These are phyloP conservation scores for Yarrowia divulgata DNA, from an alignment of 805 yeast species.

Conservation along the genomic window DNA sequence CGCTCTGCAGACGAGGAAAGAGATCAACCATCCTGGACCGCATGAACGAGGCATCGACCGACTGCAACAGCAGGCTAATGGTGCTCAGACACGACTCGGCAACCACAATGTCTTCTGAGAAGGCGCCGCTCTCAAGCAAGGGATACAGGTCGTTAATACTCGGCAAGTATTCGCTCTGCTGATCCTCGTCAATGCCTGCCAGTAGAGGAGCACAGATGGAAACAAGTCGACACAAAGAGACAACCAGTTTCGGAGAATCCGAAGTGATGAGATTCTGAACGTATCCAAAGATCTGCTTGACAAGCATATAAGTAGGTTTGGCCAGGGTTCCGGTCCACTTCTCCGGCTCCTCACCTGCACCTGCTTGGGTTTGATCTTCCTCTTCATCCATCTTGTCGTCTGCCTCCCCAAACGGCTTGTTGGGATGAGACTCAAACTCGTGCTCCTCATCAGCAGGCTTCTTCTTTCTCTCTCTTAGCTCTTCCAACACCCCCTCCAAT, in stretches of 20 bases:
- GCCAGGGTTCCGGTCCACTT: constrained; percentile 77
- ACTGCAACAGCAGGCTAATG: constrained; percentile 45
- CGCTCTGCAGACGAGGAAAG: constrained; percentile 41
- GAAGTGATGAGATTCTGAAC: constrained; percentile 76
- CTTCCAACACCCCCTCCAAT: constrained; percentile 40
- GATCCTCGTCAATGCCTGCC: constrained; percentile 56
- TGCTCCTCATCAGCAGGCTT: constrained; percentile 45
- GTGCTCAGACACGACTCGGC: constrained; percentile 48
- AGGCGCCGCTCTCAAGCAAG: constrained; percentile 48
- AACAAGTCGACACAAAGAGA: constrained; percentile 63
- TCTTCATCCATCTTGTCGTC: constrained; percentile 41
- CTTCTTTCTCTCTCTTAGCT: constrained; percentile 40
- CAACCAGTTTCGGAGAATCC: constrained; percentile 62
- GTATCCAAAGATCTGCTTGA: constrained; percentile 69
- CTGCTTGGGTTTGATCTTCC: constrained; percentile 43
- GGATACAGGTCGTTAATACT: constrained; percentile 64
- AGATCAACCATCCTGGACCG: constrained; percentile 47
- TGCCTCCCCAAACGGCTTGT: constrained; percentile 38
- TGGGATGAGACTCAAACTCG: constrained; percentile 46
- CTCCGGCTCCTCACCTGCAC: neutral
- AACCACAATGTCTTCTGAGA: constrained; percentile 49
- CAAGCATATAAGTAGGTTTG: constrained; percentile 60
- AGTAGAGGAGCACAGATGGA: constrained; percentile 58
- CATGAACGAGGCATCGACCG: constrained; percentile 51
- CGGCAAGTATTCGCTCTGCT: constrained; percentile 53